A percentile compares a stretch with the other conserved stretches of the same genome.
Evolutionary conservation across 768 basidiomycete species (phyloP).

Genomic region (Pulveroboletus sp.): DNA sequence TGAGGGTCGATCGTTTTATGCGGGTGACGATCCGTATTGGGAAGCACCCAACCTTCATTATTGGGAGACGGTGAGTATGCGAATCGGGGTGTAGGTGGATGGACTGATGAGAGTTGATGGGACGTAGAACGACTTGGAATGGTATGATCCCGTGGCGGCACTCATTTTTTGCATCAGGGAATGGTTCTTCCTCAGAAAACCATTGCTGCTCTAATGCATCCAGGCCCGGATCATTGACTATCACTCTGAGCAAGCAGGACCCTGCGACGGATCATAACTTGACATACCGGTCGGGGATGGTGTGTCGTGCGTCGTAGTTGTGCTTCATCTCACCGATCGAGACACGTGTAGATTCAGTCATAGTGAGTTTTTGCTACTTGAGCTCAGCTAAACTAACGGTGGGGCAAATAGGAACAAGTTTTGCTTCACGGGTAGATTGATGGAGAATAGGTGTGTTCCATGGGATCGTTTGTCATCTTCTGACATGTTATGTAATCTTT

Average conservation of each 20-base stretch:
- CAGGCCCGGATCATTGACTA: conserved; percentile 43
- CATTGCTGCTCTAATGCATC: too few species aligned
- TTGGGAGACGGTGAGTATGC: conserved; percentile 50
- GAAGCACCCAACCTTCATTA: conserved; percentile 58
- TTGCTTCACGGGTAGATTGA: conserved; percentile 76
- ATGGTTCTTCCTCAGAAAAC: too few species aligned
- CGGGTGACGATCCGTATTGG: conserved; percentile 66
- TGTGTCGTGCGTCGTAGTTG: conserved; percentile 9
- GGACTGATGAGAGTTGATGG: conserved; percentile 7
- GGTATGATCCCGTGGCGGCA: conserved; percentile 54
- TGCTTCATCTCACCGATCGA: conserved; percentile 24
- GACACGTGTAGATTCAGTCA: conserved; percentile 26
- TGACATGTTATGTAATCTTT: conserved; percentile 34
- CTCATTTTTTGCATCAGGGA: too few species aligned
- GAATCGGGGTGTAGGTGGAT: too few species aligned
- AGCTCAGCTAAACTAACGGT: too few species aligned
- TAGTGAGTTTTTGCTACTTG: conserved; percentile 20
- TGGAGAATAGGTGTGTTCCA: conserved; percentile 39
- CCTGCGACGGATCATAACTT: conserved; percentile 43
- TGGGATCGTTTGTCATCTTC: not conserved
- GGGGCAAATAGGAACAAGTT: conserved; percentile 64
- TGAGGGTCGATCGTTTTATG: conserved; percentile 67
- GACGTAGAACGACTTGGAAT: conserved; percentile 43
- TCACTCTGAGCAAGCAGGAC: conserved; percentile 45
- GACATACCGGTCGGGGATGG: conserved; percentile 42